Percentiles rank a stretch among this genome's conserved stretches.
Conservation (phyloP, 2,329 filamentous ascomycete genomes). For the Bretziella fagacearum region DNA sequence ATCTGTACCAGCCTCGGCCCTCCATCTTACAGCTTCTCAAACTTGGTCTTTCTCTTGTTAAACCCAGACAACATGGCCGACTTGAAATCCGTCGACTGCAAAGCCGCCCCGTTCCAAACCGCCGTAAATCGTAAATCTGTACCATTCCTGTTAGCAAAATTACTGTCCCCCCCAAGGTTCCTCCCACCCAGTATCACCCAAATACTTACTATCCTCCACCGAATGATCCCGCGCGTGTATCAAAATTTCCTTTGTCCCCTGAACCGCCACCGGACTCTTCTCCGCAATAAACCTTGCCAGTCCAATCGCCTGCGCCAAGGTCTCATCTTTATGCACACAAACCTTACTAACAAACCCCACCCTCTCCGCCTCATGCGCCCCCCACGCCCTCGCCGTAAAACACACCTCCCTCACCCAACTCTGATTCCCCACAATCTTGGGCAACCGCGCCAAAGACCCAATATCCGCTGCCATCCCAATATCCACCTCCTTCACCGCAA, state of each 20-base stretch:
- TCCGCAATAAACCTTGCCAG: slow-evolving; percentile 48
- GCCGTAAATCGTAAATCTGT: slow-evolving; percentile 62
- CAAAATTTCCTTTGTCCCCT: slow-evolving; percentile 73
- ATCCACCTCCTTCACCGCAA: slow-evolving; percentile 68
- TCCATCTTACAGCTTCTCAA: slow-evolving; percentile 59
- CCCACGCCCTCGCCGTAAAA: slow-evolving; percentile 53
- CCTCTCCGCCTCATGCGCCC: slow-evolving; percentile 48
- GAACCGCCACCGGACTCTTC: slow-evolving; percentile 78
- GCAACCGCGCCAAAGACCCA: slow-evolving; percentile 55
- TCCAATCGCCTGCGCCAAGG: slow-evolving; percentile 44
- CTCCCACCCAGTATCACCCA: background rate
- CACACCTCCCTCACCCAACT: slow-evolving; percentile 70
- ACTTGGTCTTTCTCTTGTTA: slow-evolving; percentile 62
- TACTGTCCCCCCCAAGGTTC: background rate
- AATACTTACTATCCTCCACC: slow-evolving; percentile 51
- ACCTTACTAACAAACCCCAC: slow-evolving; percentile 56
- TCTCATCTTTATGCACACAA: slow-evolving; percentile 42
- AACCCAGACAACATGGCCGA: slow-evolving; percentile 59
- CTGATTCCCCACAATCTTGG: slow-evolving; percentile 52
- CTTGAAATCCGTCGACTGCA: slow-evolving; percentile 66
- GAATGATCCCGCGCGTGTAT: slow-evolving; percentile 66
- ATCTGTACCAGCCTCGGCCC: background rate
- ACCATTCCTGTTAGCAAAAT: background rate
- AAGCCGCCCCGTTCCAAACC: slow-evolving; percentile 70
- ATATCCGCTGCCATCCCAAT: slow-evolving; percentile 69